These are phyloP conservation scores for Lachnellula cervina DNA, from an alignment of 2,329 filamentous ascomycete genomes.

Conservation along the genomic window DNA sequence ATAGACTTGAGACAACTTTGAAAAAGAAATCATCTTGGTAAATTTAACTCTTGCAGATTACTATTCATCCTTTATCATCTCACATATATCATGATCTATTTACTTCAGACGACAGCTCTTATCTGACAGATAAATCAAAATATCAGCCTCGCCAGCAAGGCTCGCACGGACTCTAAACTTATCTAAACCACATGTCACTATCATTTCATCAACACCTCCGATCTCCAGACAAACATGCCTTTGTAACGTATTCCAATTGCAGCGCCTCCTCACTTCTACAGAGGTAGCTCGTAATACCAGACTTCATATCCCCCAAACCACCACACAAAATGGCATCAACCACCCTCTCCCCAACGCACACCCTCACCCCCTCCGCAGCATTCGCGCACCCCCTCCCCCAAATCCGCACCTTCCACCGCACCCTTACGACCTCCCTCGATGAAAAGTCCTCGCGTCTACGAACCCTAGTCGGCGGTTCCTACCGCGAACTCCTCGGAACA, in stretches of 20 bases:
- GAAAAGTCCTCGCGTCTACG: slow-evolving; percentile 59
- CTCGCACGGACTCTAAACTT: background rate
- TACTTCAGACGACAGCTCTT: too few species aligned
- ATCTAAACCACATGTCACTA: background rate
- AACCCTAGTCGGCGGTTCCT: slow-evolving; percentile 62
- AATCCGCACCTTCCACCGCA: slow-evolving; percentile 58
- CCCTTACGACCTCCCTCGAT: slow-evolving; percentile 54
- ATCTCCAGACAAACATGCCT: background rate
- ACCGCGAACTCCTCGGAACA: slow-evolving; percentile 85
- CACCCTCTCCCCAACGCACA: slow-evolving; percentile 48
- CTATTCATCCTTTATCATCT: too few species aligned
- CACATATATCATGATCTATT: too few species aligned
- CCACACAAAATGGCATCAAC: background rate
- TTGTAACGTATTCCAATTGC: background rate
- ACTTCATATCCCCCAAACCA: background rate
- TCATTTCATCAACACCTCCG: background rate
- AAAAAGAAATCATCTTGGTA: too few species aligned
- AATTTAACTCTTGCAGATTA: too few species aligned
- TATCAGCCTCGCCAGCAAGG: slow-evolving; percentile 1
- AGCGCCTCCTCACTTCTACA: background rate
- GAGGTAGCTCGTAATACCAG: background rate
- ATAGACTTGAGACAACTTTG: too few species aligned
- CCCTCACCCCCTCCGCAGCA: slow-evolving; percentile 34
- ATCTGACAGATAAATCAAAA: too few species aligned
- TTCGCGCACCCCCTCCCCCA: slow-evolving; percentile 54